A percentile compares a stretch with the other conserved stretches of the same genome.
Conservation (phyloP, 345 rosid genomes). For the Citrus cavaleriei region DNA sequence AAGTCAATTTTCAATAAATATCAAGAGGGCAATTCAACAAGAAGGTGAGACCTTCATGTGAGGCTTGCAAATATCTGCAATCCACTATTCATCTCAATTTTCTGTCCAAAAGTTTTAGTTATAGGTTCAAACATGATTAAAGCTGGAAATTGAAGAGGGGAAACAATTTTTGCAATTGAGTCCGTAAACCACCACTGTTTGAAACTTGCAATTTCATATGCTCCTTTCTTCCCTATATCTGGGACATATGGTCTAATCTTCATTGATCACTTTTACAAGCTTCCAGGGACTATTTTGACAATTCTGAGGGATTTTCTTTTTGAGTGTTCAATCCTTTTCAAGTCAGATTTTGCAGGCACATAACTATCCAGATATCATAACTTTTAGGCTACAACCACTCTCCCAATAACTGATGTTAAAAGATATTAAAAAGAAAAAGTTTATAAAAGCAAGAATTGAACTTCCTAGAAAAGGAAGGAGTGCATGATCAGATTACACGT, state of each 20-base stretch:
- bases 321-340: neutral
- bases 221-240: neutral
- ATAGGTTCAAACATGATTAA: neutral
- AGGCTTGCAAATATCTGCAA: neutral
- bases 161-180: neutral
- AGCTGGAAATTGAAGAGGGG: neutral
- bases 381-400: neutral
- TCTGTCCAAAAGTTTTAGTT: neutral
- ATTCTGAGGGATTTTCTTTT: neutral
- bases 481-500: conserved; percentile 4
- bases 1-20: neutral
- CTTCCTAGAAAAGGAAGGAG: neutral
- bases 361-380: neutral
- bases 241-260: neutral
- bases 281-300: neutral
- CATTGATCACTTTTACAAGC: neutral
- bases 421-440: neutral
- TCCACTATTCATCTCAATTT: neutral
- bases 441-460: neutral
- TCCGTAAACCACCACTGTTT: neutral
- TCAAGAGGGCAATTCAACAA: neutral
- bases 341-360: neutral
- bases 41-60: neutral
- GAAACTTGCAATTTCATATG: neutral
- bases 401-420: neutral